Percentiles rank a stretch among this genome's conserved stretches.
Evolutionary conservation across 805 yeast genomes (phyloP).

Genomic region (Alloascoidea africana): DNA sequence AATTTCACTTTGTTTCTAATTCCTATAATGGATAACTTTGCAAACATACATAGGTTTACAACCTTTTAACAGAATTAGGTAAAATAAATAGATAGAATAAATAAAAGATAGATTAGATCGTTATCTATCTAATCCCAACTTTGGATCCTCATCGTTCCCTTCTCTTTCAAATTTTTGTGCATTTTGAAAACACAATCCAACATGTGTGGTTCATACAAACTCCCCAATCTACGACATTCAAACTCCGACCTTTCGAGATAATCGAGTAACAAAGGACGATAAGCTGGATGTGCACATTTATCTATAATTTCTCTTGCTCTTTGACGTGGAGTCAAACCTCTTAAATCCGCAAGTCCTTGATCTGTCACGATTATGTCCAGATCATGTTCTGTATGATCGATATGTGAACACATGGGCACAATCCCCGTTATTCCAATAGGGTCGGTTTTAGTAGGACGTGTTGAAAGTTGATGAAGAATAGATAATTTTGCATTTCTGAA

Average conservation of each 20-base stretch:
- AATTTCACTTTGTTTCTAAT: too few species aligned
- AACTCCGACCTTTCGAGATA: constrained; percentile 60
- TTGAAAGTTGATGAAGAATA: constrained; percentile 79
- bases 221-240: constrained; percentile 44
- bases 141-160: constrained; percentile 73
- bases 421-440: constrained; percentile 77
- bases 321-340: constrained; percentile 75
- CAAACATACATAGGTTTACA: too few species aligned
- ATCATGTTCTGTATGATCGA: constrained; percentile 82
- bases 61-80: too few species aligned
- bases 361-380: constrained; percentile 70
- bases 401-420: constrained; percentile 72
- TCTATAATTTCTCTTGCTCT: constrained; percentile 63
- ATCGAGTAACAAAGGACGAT: constrained; percentile 53
- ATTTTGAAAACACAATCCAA: constrained; percentile 68
- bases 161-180: constrained; percentile 65
- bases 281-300: constrained; percentile 74
- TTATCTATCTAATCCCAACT: constrained; percentile 45
- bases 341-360: constrained; percentile 70
- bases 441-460: constrained; percentile 69
- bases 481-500: constrained; percentile 75
- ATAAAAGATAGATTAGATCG: too few species aligned
- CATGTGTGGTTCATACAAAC: constrained; percentile 72
- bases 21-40: too few species aligned
- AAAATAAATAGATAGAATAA: too few species aligned